Conservation (phyloP, 2,329 filamentous ascomycete species). For the Exophiala spinifera region DNA sequence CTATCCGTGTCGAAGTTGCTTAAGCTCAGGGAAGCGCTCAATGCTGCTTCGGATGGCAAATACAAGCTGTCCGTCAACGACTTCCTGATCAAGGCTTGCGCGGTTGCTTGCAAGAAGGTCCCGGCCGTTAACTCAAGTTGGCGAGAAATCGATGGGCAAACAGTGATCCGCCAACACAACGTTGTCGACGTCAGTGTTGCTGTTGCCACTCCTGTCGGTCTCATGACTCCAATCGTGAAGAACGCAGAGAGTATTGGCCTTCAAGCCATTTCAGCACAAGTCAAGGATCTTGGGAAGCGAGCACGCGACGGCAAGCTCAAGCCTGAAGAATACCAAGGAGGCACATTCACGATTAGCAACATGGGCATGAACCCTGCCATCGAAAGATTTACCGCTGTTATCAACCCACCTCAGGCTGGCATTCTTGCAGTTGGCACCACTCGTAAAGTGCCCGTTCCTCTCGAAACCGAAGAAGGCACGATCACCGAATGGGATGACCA, state of each 20-base stretch:
- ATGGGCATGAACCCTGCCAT: constrained; percentile 99
- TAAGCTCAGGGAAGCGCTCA: constrained; percentile 92
- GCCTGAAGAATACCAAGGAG: constrained; percentile 98
- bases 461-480: constrained; percentile 78
- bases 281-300: constrained; percentile 97
- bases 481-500: constrained; percentile 92
- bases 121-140: constrained; percentile 95
- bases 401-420: constrained; percentile 96
- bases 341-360: constrained; percentile 99
- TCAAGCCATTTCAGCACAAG: constrained; percentile 77
- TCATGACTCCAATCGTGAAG: constrained; percentile 97
- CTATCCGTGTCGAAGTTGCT: constrained; percentile 91
- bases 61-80: constrained; percentile 99
- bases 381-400: constrained; percentile 95
- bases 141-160: constrained; percentile 70
- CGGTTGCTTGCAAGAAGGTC: constrained; percentile 84
- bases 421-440: constrained; percentile 94
- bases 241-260: constrained; percentile 84
- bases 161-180: constrained; percentile 86
- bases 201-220: constrained; percentile 84
- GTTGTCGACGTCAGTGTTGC: constrained; percentile 93
- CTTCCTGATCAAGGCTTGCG: constrained; percentile 96
- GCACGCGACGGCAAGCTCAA: constrained; percentile 97
- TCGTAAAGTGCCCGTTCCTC: constrained; percentile 88
- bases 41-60: constrained; percentile 80